Percentiles rank a stretch among this genome's conserved stretches.
Conservation (phyloP, 2,329 filamentous ascomycete genomes). For the Escovopsis sp. region DNA sequence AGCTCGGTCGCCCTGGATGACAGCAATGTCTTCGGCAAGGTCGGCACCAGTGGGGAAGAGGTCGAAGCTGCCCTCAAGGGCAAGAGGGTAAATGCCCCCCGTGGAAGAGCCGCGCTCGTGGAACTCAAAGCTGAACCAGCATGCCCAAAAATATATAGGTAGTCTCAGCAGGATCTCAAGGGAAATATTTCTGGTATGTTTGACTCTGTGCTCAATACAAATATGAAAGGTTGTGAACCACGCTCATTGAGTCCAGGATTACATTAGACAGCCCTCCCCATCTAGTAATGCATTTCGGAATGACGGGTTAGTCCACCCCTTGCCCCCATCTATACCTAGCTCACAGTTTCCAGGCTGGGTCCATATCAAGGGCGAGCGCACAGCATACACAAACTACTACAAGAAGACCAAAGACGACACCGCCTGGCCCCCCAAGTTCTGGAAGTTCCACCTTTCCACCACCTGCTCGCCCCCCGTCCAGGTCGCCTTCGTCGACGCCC, state of each 20-base stretch:
- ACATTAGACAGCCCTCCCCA: constrained; percentile 63
- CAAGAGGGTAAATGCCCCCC: constrained; percentile 35
- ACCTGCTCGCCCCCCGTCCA: constrained; percentile 35
- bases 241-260: constrained; percentile 17
- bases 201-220: not conserved
- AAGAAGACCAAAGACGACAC: constrained; percentile 47
- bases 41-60: constrained; percentile 59
- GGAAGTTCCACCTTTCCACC: constrained; percentile 69
- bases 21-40: constrained; percentile 78
- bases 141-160: no score
- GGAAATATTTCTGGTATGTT: constrained; percentile 83
- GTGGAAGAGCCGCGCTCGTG: no score
- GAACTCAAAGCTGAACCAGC: no score
- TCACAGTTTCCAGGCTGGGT: constrained; percentile 49
- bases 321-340: not conserved
- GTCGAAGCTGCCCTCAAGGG: constrained; percentile 62
- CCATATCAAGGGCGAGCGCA: constrained; percentile 65
- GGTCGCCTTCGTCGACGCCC: constrained; percentile 70
- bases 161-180: constrained; percentile 60
- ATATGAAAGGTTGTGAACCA: not conserved
- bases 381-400: constrained; percentile 70
- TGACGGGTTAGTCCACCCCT: constrained; percentile 32
- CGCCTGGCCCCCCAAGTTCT: constrained; percentile 80
- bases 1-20: constrained; percentile 63
- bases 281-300: constrained; percentile 76